Evolutionary conservation across 176 grass and related monocot genomes (phyloP).

Genomic region (Rhynchospora tenuis): DNA sequence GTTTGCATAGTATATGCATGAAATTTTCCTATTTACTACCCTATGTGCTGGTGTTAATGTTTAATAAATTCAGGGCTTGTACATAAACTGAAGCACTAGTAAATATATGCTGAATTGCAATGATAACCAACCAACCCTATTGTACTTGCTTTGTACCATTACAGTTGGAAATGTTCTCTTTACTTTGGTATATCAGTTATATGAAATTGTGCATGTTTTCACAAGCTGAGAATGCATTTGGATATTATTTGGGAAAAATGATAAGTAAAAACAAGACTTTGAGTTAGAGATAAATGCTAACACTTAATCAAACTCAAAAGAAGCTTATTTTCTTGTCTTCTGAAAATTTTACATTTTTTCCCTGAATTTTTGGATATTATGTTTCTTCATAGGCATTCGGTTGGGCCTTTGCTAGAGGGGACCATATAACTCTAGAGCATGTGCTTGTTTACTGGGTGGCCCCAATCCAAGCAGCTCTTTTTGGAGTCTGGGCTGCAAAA

Average conservation of each 20-base stretch:
- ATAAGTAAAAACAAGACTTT: neutral
- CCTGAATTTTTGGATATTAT: conserved; percentile 17
- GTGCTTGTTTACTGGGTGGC: conserved; percentile 90
- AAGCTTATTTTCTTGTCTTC: neutral
- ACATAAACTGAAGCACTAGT: neutral
- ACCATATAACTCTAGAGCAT: conserved; percentile 74
- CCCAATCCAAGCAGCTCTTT: conserved; percentile 74
- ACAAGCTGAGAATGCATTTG: neutral
- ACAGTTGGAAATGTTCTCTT: neutral
- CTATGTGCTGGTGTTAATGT: neutral
- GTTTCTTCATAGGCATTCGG: conserved; percentile 68
- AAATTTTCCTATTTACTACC: neutral
- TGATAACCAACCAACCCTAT: neutral
- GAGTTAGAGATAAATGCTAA: neutral
- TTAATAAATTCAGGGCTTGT: neutral
- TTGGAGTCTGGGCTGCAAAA: conserved; percentile 62
- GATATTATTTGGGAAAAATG: neutral
- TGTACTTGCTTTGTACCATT: neutral
- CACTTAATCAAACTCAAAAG: neutral
- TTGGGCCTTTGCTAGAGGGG: conserved; percentile 91
- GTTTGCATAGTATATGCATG: neutral
- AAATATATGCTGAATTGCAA: neutral
- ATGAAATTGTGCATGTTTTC: neutral
- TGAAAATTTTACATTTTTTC: neutral
- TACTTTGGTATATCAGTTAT: neutral